Conservation (phyloP, 345 rosid genomes). For the Kernera saxatilis region DNA sequence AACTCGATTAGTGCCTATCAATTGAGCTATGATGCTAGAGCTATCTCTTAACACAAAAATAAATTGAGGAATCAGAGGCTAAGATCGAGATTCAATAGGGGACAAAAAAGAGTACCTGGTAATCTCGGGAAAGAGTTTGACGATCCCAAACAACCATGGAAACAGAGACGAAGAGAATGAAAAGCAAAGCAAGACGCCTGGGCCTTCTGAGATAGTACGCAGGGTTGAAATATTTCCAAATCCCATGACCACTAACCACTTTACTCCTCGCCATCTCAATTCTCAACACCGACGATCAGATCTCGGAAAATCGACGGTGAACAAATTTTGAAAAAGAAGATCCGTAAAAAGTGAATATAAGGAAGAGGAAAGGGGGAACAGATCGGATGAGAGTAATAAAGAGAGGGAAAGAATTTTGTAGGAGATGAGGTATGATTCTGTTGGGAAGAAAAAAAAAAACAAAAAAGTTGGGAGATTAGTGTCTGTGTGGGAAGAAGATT, state of each 20-base stretch:
- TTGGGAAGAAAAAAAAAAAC: too few relatives aligned
- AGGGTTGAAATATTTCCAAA: slow-evolving; percentile 66
- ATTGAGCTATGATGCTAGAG: not conserved
- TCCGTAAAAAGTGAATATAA: too few relatives aligned
- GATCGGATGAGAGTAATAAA: slow-evolving; percentile 15
- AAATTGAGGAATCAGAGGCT: too few relatives aligned
- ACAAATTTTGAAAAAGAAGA: not conserved
- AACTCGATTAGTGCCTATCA: too few relatives aligned
- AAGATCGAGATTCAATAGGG: not conserved
- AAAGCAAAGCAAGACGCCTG: slow-evolving; percentile 55
- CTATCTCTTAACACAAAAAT: not conserved
- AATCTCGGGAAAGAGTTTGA: slow-evolving; percentile 61
- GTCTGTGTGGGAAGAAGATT: too few relatives aligned
- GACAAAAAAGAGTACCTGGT: slow-evolving; percentile 42
- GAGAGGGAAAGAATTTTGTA: slow-evolving; percentile 3
- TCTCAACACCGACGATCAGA: not conserved
- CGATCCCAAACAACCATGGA: slow-evolving; percentile 83
- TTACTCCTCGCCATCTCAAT: slow-evolving; percentile 31
- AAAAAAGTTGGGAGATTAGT: too few relatives aligned
- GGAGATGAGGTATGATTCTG: too few relatives aligned
- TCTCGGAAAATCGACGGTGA: not conserved
- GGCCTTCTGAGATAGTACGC: slow-evolving; percentile 70
- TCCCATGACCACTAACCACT: slow-evolving; percentile 6
- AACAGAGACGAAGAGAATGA: slow-evolving; percentile 58
- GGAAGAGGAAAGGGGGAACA: not conserved